Evolutionary conservation across 1,284 basidiomycete genomes (phyloP), one percentile per base, ranked within the genome.

Genomic region (Puccinia hordei): DNA sequence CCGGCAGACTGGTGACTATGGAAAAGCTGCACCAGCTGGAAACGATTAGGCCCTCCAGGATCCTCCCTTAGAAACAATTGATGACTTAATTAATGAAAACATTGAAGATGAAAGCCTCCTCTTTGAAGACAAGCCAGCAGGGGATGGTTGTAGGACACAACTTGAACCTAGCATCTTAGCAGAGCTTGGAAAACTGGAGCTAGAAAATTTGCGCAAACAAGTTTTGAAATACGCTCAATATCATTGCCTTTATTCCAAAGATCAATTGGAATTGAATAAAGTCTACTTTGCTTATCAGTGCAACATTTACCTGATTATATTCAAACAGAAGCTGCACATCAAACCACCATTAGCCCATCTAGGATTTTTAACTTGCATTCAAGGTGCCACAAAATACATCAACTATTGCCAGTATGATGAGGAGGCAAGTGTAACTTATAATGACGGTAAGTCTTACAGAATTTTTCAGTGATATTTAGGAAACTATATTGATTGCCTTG

Each of bases 261-360:
- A 59, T 27, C 57, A 15, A 3, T 8, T 27, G 8, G 30, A 59
- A 15, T 33, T 59, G 13, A 24, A 12, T 12, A 9, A 59, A 17
- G n/a, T 15, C 12, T 59, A 59, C 10, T 59, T 59, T 33, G 30
- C n/a, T 59, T 59, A 59, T 33, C 57, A 59, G 57, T n/a, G 57
- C 17, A 3, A 59, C 12, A 22, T 59, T 3, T 59, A 59, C 57
- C 57, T 59, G 13, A 15, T 59, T 10, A 24, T 24, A 22, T 59
- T 9, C 22, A 59, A 59, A 33, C 57, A n/a, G 17, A 59, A 33
- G 30, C n/a, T 27, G 3, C 57, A 27, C 9, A 27, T 33, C n/a
- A 59, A 33, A 3, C 57, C 57, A 6, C 19, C 13, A 10, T n/a
- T 59, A 22, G 13, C 3, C 3, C 57, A 59, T 24, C 22, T 59